phyloP scores from a whole-genome alignment of 495 filamentous ascomycete genomes.

The Letharia lupina region DNA sequence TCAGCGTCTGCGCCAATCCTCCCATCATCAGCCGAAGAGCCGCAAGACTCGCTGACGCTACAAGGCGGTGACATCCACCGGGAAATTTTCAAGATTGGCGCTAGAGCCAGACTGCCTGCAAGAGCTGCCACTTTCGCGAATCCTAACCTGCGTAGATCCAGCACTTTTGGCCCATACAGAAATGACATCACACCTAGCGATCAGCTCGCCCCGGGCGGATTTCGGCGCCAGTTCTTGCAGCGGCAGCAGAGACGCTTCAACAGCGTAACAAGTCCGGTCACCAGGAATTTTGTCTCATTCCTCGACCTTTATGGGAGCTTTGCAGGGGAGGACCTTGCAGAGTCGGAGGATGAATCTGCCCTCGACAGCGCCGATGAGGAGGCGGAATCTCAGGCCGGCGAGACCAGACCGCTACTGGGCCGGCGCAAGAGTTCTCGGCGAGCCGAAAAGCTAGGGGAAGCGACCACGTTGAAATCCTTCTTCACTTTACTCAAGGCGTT shows the following conservation, averaged over 20 bases:
- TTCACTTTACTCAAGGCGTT: slow-evolving; percentile 61
- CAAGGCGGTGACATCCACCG: slow-evolving; percentile 63
- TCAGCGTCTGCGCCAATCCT: slow-evolving; percentile 2
- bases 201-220: slow-evolving; percentile 51
- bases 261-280: slow-evolving; percentile 42
- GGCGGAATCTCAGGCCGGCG: slow-evolving; percentile 34
- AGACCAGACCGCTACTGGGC: slow-evolving; percentile 47
- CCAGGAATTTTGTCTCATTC: slow-evolving; percentile 59
- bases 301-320: slow-evolving; percentile 63
- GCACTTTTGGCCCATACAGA: slow-evolving; percentile 14
- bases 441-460: slow-evolving; percentile 41
- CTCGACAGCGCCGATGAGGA: slow-evolving; percentile 38
- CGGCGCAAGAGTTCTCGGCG: slow-evolving; percentile 38
- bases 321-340: slow-evolving; percentile 61
- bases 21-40: slow-evolving; percentile 16
- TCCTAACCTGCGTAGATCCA: slow-evolving; percentile 26
- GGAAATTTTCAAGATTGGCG: slow-evolving; percentile 55
- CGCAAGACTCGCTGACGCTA: slow-evolving; percentile 52
- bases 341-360: slow-evolving; percentile 51
- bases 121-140: slow-evolving; percentile 53
- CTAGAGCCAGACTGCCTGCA: slow-evolving; percentile 40
- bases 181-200: slow-evolving; percentile 39
- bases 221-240: slow-evolving; percentile 50
- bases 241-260: slow-evolving; percentile 40
- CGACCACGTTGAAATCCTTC: slow-evolving; percentile 54